Conservation (phyloP, 805 yeast genomes). For the Yueomyces sp. region DNA sequence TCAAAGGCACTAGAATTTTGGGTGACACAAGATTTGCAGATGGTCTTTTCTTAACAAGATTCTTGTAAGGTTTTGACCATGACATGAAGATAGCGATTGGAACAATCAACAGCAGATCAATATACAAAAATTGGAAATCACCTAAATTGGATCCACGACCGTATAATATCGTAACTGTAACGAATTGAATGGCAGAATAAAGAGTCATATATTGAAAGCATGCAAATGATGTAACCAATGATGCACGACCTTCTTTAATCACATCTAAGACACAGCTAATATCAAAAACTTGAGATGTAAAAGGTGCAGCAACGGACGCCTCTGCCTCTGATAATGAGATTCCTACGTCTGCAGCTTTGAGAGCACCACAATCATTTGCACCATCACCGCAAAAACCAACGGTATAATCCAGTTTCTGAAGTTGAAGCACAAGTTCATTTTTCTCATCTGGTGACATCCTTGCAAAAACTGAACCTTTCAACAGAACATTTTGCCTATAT, state of each 20-base stretch:
- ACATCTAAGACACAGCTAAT: constrained; percentile 87
- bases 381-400: constrained; percentile 99
- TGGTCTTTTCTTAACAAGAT: constrained; percentile 62
- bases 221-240: constrained; percentile 87
- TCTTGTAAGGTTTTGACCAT: constrained; percentile 72
- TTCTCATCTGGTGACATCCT: constrained; percentile 99
- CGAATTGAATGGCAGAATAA: constrained; percentile 91
- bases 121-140: constrained; percentile 91
- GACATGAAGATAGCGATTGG: constrained; percentile 97
- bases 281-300: constrained; percentile 81
- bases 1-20: constrained; percentile 68
- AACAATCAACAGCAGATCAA: constrained; percentile 77
- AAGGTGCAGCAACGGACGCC: constrained; percentile 98
- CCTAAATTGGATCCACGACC: constrained; percentile 86
- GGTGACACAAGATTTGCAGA: constrained; percentile 88
- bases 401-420: constrained; percentile 76
- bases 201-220: constrained; percentile 97
- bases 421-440: constrained; percentile 82
- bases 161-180: constrained; percentile 74
- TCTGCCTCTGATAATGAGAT: constrained; percentile 93
- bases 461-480: constrained; percentile 72
- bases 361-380: constrained; percentile 97
- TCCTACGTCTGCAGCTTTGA: constrained; percentile 96
- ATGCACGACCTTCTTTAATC: constrained; percentile 87
- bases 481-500: constrained; percentile 43